Percentiles rank a stretch among this genome's conserved stretches.
Evolutionary conservation across 345 rosid species (phyloP).

Genomic region (Carallia brachiata): DNA sequence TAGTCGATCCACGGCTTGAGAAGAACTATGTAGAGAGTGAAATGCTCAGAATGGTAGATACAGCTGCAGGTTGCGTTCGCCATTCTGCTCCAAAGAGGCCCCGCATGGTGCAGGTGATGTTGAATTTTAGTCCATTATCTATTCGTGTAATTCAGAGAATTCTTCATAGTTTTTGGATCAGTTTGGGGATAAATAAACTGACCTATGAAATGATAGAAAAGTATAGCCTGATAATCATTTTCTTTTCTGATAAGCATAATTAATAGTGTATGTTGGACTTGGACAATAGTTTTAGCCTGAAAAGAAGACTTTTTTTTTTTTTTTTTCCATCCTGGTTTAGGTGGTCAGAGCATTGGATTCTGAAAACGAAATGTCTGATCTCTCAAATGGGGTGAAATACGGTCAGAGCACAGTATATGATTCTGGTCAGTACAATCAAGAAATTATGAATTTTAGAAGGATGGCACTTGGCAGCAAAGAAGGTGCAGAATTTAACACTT

Average conservation of each 20-base stretch:
- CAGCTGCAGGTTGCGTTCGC: constrained; percentile 94
- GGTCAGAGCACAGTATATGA: constrained; percentile 72
- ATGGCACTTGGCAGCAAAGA: constrained; percentile 59
- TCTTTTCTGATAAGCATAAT: no score
- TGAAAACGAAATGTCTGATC: constrained; percentile 67
- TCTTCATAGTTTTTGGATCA: background rate
- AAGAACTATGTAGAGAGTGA: constrained; percentile 71
- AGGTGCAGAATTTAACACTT: constrained; percentile 47
- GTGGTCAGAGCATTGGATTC: constrained; percentile 83
- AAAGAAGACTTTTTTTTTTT: background rate
- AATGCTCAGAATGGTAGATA: constrained; percentile 76
- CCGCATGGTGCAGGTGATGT: constrained; percentile 80
- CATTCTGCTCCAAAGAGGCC: constrained; percentile 91
- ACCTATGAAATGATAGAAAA: no score
- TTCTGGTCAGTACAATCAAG: constrained; percentile 73
- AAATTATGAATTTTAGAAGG: constrained; percentile 57
- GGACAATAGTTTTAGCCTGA: background rate
- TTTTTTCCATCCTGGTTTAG: constrained; percentile 27
- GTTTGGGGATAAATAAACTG: no score
- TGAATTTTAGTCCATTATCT: background rate
- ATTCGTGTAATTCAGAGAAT: background rate
- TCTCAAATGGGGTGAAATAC: constrained; percentile 67
- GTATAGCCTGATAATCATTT: no score
- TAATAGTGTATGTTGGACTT: background rate
- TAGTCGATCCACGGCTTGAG: constrained; percentile 71